These are phyloP conservation scores for Barnettozyma pratensis DNA, from an alignment of 805 yeast genomes.

Conservation along the genomic window DNA sequence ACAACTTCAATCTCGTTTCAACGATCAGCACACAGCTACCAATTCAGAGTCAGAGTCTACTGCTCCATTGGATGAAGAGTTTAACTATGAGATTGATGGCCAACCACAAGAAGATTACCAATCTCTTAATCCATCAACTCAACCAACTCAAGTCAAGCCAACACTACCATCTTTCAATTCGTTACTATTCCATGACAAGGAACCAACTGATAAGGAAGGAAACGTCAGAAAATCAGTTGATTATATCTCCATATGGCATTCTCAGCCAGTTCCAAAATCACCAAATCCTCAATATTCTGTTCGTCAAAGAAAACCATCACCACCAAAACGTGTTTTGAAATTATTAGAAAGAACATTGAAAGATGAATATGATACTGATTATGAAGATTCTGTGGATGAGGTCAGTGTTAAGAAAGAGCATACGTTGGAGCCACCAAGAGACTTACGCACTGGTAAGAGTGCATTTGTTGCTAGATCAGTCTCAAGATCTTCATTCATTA, in stretches of 20 bases:
- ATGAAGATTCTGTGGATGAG: conserved; percentile 8
- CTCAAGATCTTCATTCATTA: conserved; percentile 21
- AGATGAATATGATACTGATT: conserved; percentile 9
- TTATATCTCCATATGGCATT: conserved; percentile 25
- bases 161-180: conserved; percentile 20
- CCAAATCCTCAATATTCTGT: conserved; percentile 21
- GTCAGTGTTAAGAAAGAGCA: conserved; percentile 3
- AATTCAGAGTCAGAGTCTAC: background rate
- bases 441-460: conserved; percentile 5
- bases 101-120: conserved; percentile 5
- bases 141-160: conserved; percentile 5
- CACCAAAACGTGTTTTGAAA: conserved; percentile 20
- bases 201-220: conserved; percentile 10
- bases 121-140: conserved; percentile 6
- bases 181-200: conserved; percentile 21
- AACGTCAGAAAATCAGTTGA: conserved; percentile 14
- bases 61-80: conserved; percentile 1
- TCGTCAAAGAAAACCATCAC: conserved; percentile 13
- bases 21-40: background rate
- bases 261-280: conserved; percentile 25
- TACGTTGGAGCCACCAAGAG: conserved; percentile 6
- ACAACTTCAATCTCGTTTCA: background rate
- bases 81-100: background rate
- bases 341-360: conserved; percentile 15
- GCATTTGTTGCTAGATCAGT: conserved; percentile 21